phyloP scores from a whole-genome alignment of 768 basidiomycete genomes.

The Solioccasus polychromus region DNA sequence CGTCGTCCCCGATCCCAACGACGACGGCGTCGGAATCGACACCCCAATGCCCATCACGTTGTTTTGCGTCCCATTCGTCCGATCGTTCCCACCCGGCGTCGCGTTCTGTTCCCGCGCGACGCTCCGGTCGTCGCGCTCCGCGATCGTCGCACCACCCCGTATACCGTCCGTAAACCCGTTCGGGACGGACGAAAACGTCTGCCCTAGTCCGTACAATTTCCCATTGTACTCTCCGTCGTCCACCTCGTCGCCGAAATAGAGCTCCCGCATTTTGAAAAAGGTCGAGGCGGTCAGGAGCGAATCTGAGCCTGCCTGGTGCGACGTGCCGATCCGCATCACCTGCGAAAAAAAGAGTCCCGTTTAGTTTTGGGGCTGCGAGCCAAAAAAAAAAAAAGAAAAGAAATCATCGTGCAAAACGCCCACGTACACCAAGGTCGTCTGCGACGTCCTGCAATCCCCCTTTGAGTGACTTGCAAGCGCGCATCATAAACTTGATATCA shows the following conservation, averaged over 20 bases:
- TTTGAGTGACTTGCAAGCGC: constrained; percentile 73
- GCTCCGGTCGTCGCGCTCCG: constrained; percentile 71
- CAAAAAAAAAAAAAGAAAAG: too few species aligned
- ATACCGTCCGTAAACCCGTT: constrained; percentile 67
- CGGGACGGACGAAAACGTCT: constrained; percentile 65
- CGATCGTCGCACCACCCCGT: constrained; percentile 75
- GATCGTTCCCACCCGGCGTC: constrained; percentile 48
- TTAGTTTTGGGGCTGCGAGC: too few species aligned
- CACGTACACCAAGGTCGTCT: constrained; percentile 88
- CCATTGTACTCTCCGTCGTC: constrained; percentile 82
- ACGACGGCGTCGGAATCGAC: constrained; percentile 37
- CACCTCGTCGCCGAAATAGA: constrained; percentile 88
- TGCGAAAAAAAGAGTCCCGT: constrained; percentile 29
- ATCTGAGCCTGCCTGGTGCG: constrained; percentile 98
- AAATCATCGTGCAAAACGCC: too few species aligned
- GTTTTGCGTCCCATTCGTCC: constrained; percentile 33
- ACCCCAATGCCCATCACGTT: constrained; percentile 49
- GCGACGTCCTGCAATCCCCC: constrained; percentile 96
- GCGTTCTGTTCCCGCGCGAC: constrained; percentile 53
- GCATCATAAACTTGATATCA: constrained; percentile 97
- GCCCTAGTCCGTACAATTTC: constrained; percentile 80
- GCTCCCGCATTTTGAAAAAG: constrained; percentile 93
- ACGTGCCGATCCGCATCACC: constrained; percentile 86
- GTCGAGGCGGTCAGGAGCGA: constrained; percentile 89
- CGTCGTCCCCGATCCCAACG: constrained; percentile 47